These are phyloP conservation scores for Phytophthora ohioensis DNA, from an alignment of 352 stramenopile species.

Conservation along the genomic window DNA sequence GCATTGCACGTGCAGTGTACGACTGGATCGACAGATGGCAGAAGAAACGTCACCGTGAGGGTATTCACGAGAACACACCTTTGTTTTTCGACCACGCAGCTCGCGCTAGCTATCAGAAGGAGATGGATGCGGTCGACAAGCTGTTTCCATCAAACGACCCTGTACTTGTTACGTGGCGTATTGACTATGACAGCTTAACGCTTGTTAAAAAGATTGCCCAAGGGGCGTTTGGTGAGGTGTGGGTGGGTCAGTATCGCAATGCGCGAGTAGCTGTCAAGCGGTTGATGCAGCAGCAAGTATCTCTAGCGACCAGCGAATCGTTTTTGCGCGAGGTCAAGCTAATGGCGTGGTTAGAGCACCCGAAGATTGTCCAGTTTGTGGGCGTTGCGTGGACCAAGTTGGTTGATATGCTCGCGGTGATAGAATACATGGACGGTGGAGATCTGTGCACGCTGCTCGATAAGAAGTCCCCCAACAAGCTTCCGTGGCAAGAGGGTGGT, in stretches of 20 bases:
- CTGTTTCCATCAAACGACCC: slow-evolving; percentile 78
- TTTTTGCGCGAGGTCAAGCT: slow-evolving; percentile 79
- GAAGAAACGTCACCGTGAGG: slow-evolving; percentile 50
- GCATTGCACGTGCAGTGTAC: slow-evolving; percentile 53
- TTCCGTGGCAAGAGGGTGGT: slow-evolving; percentile 35
- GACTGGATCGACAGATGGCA: slow-evolving; percentile 47
- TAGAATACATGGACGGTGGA: slow-evolving; percentile 77
- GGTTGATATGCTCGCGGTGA: slow-evolving; percentile 72
- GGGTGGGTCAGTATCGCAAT: slow-evolving; percentile 72
- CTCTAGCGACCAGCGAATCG: slow-evolving; percentile 60
- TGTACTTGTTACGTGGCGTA: slow-evolving; percentile 74
- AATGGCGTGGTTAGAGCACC: slow-evolving; percentile 76
- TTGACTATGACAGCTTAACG: slow-evolving; percentile 76
- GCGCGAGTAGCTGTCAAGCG: slow-evolving; percentile 68
- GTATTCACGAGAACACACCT: slow-evolving; percentile 74
- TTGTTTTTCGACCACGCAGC: slow-evolving; percentile 78
- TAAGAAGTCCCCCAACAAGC: slow-evolving; percentile 37
- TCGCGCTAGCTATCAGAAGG: slow-evolving; percentile 64
- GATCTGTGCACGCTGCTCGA: slow-evolving; percentile 70
- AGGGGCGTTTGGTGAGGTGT: slow-evolving; percentile 77
- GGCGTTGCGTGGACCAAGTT: slow-evolving; percentile 78
- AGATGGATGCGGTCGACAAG: slow-evolving; percentile 64
- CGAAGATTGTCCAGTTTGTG: slow-evolving; percentile 74
- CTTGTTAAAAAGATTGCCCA: slow-evolving; percentile 73
- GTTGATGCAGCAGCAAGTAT: slow-evolving; percentile 54